Conservation (phyloP, 345 rosid genomes). For the Syzygium grande region DNA sequence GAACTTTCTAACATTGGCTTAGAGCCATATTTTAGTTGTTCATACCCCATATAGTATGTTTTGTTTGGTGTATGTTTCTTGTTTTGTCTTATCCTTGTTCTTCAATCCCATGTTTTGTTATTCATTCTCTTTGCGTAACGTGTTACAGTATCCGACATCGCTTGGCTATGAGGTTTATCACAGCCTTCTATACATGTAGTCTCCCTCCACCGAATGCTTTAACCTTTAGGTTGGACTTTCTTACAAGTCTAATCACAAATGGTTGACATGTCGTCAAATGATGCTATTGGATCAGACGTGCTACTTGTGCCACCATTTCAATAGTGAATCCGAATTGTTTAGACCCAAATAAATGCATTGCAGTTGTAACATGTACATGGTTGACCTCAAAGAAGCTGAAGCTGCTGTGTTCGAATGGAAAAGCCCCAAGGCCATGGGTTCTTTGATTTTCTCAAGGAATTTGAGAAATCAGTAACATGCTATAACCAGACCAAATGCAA, state of each 20-base stretch:
- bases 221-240: neutral
- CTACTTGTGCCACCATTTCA: neutral
- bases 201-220: neutral
- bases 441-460: neutral
- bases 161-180: neutral
- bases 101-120: neutral
- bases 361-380: neutral
- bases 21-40: neutral
- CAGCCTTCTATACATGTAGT: accelerated
- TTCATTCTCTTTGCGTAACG: neutral
- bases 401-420: neutral
- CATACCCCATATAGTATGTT: neutral
- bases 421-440: neutral
- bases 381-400: neutral
- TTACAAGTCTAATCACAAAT: neutral
- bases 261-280: neutral
- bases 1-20: neutral
- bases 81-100: neutral
- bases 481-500: neutral
- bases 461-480: neutral
- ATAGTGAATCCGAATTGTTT: neutral
- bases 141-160: neutral
- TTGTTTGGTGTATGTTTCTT: neutral
- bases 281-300: neutral
- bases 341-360: neutral